phyloP scores from a whole-genome alignment of 2,329 filamentous ascomycete species.

The Zopfia rhizophila region DNA sequence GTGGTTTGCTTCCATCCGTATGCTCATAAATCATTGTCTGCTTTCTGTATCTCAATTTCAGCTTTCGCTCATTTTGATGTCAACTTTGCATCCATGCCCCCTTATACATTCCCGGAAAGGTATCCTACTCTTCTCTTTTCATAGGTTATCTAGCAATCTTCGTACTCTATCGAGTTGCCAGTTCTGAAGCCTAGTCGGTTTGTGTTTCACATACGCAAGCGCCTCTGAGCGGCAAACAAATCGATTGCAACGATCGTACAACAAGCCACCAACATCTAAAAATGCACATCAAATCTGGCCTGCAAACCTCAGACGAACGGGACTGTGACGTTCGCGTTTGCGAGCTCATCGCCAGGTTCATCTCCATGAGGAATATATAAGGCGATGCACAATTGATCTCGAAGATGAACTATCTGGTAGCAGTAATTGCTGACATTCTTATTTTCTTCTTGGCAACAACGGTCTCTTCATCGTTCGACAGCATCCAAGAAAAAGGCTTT shows the following conservation, averaged over 20 bases:
- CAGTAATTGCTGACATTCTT: not conserved
- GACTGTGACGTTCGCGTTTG: not conserved
- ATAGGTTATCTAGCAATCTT: too few species aligned
- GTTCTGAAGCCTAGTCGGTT: slow-evolving; percentile 8
- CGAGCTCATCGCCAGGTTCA: not conserved
- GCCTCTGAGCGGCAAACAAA: slow-evolving; percentile 7
- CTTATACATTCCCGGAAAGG: too few species aligned
- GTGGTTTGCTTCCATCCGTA: slow-evolving; percentile 4
- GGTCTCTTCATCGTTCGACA: too few species aligned
- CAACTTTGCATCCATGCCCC: too few species aligned
- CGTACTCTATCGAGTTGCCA: too few species aligned
- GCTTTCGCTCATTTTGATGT: too few species aligned
- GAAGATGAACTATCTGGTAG: not conserved
- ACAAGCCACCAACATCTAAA: slow-evolving; percentile 2
- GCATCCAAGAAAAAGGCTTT: slow-evolving; percentile 6
- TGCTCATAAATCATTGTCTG: too few species aligned
- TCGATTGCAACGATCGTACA: slow-evolving; percentile 14
- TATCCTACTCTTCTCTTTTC: too few species aligned
- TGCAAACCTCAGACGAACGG: slow-evolving; percentile 15
- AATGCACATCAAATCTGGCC: not conserved
- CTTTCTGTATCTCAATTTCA: too few species aligned
- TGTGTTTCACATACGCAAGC: slow-evolving; percentile 3
- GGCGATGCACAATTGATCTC: too few species aligned
- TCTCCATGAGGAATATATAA: not conserved
- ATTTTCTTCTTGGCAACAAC: not conserved